These are phyloP conservation scores for Ilex aquifolium DNA, from an alignment of 257 asterid genomes.

Conservation along the genomic window DNA sequence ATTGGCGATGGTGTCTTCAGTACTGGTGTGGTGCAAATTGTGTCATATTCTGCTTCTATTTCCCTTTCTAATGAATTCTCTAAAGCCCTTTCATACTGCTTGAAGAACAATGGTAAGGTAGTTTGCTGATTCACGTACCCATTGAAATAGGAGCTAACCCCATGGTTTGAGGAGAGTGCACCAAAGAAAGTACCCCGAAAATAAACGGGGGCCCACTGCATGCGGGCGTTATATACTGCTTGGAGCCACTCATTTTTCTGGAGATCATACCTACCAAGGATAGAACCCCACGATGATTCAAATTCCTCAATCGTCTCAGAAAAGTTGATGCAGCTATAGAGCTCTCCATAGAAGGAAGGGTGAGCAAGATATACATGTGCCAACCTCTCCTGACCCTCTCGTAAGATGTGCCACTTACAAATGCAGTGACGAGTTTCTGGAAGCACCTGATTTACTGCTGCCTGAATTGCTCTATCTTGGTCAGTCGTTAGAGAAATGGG, in stretches of 20 bases:
- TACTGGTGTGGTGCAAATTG: conserved; percentile 44
- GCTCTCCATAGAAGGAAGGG: conserved; percentile 62
- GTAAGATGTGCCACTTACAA: conserved; percentile 76
- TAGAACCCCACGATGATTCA: conserved; percentile 63
- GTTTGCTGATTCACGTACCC: conserved; percentile 78
- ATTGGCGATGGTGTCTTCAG: conserved; percentile 79
- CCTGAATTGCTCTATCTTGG: conserved; percentile 79
- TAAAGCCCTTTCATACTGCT: conserved; percentile 75
- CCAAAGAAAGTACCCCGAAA: conserved; percentile 71
- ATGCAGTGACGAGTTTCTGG: conserved; percentile 77
- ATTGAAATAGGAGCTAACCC: conserved; percentile 61
- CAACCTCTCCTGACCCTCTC: conserved; percentile 87
- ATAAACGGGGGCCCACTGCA: conserved; percentile 87
- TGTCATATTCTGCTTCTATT: conserved; percentile 61
- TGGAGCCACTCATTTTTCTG: conserved; percentile 71
- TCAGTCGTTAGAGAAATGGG: conserved; percentile 74
- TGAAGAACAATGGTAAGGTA: conserved; percentile 59
- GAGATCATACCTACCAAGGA: conserved; percentile 55
- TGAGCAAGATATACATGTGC: conserved; percentile 58
- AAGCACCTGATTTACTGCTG: conserved; percentile 58
- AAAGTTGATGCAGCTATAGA: conserved; percentile 67
- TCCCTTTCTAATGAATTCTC: conserved; percentile 60
- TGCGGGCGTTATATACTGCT: conserved; percentile 73
- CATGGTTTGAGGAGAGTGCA: conserved; percentile 57
- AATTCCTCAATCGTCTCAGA: conserved; percentile 71